A percentile compares a stretch with the other conserved stretches of the same genome.
Conservation (phyloP, 768 basidiomycete genomes). For the Clitopilus passeckerianus region DNA sequence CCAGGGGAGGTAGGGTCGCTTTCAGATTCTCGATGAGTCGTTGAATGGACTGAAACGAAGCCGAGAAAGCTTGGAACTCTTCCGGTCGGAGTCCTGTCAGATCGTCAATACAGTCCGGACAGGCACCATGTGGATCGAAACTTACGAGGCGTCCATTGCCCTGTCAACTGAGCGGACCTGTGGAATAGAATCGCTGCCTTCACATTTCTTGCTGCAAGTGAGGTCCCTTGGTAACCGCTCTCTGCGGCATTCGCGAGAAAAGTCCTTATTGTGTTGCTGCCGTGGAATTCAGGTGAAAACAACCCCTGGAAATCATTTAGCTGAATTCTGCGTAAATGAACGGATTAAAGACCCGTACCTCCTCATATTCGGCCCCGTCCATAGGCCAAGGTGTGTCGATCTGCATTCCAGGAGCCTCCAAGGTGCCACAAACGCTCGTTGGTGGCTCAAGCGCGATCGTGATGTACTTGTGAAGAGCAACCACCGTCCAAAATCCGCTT, state of each 20-base stretch:
- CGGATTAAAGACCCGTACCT: slow-evolving; percentile 19
- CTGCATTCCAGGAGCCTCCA: slow-evolving; percentile 44
- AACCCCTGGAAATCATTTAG: slow-evolving; percentile 30
- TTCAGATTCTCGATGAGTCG: slow-evolving; percentile 39
- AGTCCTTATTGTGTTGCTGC: slow-evolving; percentile 41
- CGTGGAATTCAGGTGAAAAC: slow-evolving; percentile 37
- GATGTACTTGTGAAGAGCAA: slow-evolving; percentile 53
- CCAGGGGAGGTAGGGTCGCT: slow-evolving; percentile 24
- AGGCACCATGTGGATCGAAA: slow-evolving; percentile 4
- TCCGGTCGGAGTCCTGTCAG: slow-evolving; percentile 32
- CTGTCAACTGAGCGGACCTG: slow-evolving; percentile 48
- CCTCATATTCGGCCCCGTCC: slow-evolving; percentile 32
- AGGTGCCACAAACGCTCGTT: slow-evolving; percentile 45
- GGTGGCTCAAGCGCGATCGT: slow-evolving; percentile 49
- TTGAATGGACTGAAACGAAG: slow-evolving; percentile 41
- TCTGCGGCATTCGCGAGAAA: slow-evolving; percentile 36
- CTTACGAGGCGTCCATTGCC: slow-evolving; percentile 40
- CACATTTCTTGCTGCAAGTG: slow-evolving; percentile 36
- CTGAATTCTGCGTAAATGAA: slow-evolving; percentile 2
- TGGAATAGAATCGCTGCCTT: slow-evolving; percentile 60
- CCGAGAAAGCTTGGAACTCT: slow-evolving; percentile 36
- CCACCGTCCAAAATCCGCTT: slow-evolving; percentile 62
- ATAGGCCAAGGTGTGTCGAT: slow-evolving; percentile 54
- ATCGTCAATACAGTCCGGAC: slow-evolving; percentile 1
- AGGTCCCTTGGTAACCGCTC: slow-evolving; percentile 26